These are phyloP conservation scores for Pyronema domesticum DNA, from an alignment of 495 filamentous ascomycete species.

Conservation along the genomic window DNA sequence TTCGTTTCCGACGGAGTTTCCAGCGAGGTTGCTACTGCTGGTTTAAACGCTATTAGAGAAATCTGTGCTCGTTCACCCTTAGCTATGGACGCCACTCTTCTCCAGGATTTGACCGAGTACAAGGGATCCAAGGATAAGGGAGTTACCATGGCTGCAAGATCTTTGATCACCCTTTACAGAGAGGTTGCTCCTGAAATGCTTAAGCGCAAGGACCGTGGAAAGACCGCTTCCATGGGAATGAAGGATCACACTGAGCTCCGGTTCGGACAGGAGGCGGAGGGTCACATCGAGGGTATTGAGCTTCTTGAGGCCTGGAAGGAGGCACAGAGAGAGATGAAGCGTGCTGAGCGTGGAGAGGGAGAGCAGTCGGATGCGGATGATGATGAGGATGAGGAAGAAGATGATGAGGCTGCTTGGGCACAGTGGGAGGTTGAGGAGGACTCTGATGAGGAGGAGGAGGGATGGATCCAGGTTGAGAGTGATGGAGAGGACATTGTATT, in stretches of 20 bases:
- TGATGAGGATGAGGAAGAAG: constrained; percentile 35
- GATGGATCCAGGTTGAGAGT: constrained; percentile 82
- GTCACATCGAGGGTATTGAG: constrained; percentile 82
- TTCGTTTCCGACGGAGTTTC: constrained; percentile 93
- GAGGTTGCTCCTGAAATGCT: constrained; percentile 81
- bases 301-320: constrained; percentile 86
- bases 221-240: constrained; percentile 70
- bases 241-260: constrained; percentile 37
- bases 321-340: constrained; percentile 59
- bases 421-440: constrained; percentile 75
- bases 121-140: constrained; percentile 95
- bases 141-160: constrained; percentile 90
- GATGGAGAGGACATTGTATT: constrained; percentile 58
- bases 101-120: constrained; percentile 96
- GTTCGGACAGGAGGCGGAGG: constrained; percentile 63
- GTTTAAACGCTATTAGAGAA: constrained; percentile 84
- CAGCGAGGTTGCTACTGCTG: constrained; percentile 75
- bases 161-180: constrained; percentile 72
- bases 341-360: constrained; percentile 43
- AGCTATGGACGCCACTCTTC: constrained; percentile 81
- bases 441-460: constrained; percentile 46
- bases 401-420: constrained; percentile 52
- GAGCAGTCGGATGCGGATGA: constrained; percentile 40
- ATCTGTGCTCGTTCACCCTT: constrained; percentile 82
- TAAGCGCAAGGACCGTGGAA: constrained; percentile 76